Evolutionary conservation across 1,284 basidiomycete species (phyloP).

Genomic region (Tilletia horrida): DNA sequence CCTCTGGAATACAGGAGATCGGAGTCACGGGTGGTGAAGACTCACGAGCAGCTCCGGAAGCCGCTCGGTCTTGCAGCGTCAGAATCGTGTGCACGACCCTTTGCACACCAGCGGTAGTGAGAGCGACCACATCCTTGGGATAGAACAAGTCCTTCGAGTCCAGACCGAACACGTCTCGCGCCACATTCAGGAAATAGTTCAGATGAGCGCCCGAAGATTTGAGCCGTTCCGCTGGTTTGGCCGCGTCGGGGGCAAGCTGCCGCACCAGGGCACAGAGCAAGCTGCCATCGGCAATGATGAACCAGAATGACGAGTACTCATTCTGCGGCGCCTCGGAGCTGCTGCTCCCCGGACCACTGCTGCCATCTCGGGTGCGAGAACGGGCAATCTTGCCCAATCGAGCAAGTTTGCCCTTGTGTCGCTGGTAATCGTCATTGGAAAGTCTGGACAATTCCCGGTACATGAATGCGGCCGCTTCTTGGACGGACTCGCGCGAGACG

Average conservation of each 20-base stretch:
- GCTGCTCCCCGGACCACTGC: constrained; percentile 7
- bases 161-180: constrained; percentile 39
- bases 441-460: constrained; percentile 30
- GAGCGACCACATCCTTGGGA: constrained; percentile 38
- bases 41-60: neutral
- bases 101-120: constrained; percentile 36
- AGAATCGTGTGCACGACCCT: constrained; percentile 40
- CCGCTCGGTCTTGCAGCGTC: constrained; percentile 19
- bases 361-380: constrained; percentile 25
- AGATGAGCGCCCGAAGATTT: constrained; percentile 26
- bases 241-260: constrained; percentile 26
- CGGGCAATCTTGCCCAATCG: constrained; percentile 25
- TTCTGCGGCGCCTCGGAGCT: neutral
- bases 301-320: constrained; percentile 32
- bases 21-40: constrained; percentile 5
- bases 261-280: constrained; percentile 40
- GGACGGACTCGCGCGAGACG: neutral
- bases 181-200: constrained; percentile 39
- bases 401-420: constrained; percentile 29
- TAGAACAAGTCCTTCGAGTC: constrained; percentile 42
- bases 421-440: constrained; percentile 21
- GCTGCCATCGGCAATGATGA: constrained; percentile 38
- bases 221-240: constrained; percentile 22
- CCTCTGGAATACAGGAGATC: neutral
- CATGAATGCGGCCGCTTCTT: constrained; percentile 33